phyloP scores from a whole-genome alignment of 2,329 filamentous ascomycete genomes.

The Exophiala viscosa region DNA sequence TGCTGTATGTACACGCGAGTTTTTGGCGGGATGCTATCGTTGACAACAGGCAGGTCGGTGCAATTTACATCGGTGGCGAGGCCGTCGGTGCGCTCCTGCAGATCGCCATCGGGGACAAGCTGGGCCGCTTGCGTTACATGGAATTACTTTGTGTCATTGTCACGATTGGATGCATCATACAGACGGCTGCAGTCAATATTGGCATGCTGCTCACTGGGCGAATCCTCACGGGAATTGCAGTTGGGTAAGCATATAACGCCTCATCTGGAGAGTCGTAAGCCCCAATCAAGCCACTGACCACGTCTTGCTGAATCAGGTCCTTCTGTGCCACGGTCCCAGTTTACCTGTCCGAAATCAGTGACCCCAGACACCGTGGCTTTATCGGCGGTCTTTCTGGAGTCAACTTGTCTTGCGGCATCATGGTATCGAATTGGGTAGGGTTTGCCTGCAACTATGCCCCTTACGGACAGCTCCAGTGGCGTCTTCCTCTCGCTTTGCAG shows the following conservation, averaged over 20 bases:
- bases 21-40: neutral
- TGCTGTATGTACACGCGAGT: slow-evolving; percentile 3
- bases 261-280: slow-evolving; percentile 39
- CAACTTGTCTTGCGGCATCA: slow-evolving; percentile 72
- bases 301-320: neutral
- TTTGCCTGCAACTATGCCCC: slow-evolving; percentile 65
- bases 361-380: slow-evolving; percentile 65
- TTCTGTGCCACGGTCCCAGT: slow-evolving; percentile 21
- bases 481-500: slow-evolving; percentile 75
- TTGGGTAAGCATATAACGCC: slow-evolving; percentile 86
- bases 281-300: neutral
- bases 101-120: slow-evolving; percentile 51
- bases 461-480: slow-evolving; percentile 65
- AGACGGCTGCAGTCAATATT: slow-evolving; percentile 56
- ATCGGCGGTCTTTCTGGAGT: slow-evolving; percentile 81
- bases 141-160: slow-evolving; percentile 65
- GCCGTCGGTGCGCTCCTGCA: slow-evolving; percentile 53
- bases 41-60: slow-evolving; percentile 49
- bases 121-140: slow-evolving; percentile 50
- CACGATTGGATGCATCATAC: slow-evolving; percentile 62
- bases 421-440: slow-evolving; percentile 70
- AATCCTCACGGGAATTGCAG: slow-evolving; percentile 70
- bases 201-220: slow-evolving; percentile 67
- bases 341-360: slow-evolving; percentile 35
- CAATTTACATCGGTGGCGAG: slow-evolving; percentile 59